Evolutionary conservation across 2,329 filamentous ascomycete genomes (phyloP).

Genomic region (Hirsutella thompsonii): DNA sequence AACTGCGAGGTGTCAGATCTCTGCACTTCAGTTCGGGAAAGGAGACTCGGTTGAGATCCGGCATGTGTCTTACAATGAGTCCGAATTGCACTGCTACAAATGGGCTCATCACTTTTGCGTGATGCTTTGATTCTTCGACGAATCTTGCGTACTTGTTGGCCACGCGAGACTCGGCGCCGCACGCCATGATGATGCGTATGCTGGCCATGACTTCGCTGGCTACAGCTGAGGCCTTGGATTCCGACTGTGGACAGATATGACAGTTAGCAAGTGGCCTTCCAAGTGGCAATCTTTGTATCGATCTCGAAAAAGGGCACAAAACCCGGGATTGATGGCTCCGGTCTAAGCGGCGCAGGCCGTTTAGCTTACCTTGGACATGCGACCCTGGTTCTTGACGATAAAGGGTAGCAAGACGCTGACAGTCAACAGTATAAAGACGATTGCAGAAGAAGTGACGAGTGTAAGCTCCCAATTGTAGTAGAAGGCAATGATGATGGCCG

Average conservation of each 20-base stretch:
- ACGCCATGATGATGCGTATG: constrained; percentile 50
- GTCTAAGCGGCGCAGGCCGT: too few species aligned
- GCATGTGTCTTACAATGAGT: constrained; percentile 23
- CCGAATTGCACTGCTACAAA: constrained; percentile 39
- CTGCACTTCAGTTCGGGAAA: background rate
- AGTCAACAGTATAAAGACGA: constrained; percentile 41
- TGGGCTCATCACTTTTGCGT: constrained; percentile 35
- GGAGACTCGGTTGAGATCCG: background rate
- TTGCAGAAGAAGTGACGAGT: constrained; percentile 41
- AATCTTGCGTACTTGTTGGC: constrained; percentile 38
- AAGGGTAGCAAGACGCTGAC: constrained; percentile 38
- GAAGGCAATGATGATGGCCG: constrained; percentile 42
- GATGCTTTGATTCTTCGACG: constrained; percentile 38
- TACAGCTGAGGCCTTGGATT: constrained; percentile 43
- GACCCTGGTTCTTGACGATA: constrained; percentile 37
- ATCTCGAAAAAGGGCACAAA: too few species aligned
- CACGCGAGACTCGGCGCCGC: constrained; percentile 44
- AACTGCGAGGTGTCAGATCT: constrained; percentile 24
- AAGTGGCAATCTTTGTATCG: too few species aligned
- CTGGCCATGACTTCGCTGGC: constrained; percentile 48
- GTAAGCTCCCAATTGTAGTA: constrained; percentile 45
- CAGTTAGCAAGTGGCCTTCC: background rate
- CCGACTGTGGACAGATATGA: constrained; percentile 17
- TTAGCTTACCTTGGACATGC: constrained; percentile 26
- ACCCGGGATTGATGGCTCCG: too few species aligned